Evolutionary conservation across 768 basidiomycete genomes (phyloP).

Genomic region (Lentinula guzmanii): DNA sequence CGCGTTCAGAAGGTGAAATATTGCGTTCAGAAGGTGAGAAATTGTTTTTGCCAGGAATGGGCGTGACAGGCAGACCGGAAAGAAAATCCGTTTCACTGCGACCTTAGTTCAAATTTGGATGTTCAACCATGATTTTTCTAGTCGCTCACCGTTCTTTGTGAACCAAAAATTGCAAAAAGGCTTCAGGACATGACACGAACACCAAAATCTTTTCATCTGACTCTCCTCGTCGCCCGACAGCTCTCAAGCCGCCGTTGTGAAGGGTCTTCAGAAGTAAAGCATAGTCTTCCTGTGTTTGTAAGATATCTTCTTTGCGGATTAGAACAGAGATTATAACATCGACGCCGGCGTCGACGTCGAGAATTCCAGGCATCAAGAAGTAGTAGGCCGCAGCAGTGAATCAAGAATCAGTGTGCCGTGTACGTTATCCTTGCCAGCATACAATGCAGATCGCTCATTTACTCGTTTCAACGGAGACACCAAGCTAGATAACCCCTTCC

Average conservation of each 20-base stretch:
- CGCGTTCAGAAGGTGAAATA: not conserved
- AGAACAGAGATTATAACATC: slow-evolving; percentile 74
- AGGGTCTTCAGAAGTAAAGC: slow-evolving; percentile 54
- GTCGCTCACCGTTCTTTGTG: slow-evolving; percentile 65
- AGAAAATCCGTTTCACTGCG: slow-evolving; percentile 70
- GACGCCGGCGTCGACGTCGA: slow-evolving; percentile 29
- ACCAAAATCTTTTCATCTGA: slow-evolving; percentile 68
- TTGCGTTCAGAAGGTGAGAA: too few relatives aligned
- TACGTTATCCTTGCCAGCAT: not conserved
- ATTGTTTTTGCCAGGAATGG: slow-evolving; percentile 35
- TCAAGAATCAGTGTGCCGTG: not conserved
- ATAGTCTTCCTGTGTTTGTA: slow-evolving; percentile 67
- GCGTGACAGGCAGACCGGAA: slow-evolving; percentile 56
- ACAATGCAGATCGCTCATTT: not conserved
- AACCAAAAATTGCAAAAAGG: slow-evolving; percentile 58
- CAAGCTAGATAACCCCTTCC: too few relatives aligned
- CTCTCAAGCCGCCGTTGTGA: slow-evolving; percentile 55
- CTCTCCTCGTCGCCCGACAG: slow-evolving; percentile 71
- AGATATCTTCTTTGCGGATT: slow-evolving; percentile 43
- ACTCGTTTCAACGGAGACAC: too few relatives aligned
- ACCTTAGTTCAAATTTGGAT: not conserved
- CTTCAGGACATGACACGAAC: slow-evolving; percentile 65
- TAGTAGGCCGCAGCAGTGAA: too few relatives aligned
- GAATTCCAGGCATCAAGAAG: not conserved
- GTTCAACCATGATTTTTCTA: not conserved